Base-by-base conservation (phyloP, 2,329 filamentous ascomycete genomes). In the Furcasterigmium sp. region DNA sequence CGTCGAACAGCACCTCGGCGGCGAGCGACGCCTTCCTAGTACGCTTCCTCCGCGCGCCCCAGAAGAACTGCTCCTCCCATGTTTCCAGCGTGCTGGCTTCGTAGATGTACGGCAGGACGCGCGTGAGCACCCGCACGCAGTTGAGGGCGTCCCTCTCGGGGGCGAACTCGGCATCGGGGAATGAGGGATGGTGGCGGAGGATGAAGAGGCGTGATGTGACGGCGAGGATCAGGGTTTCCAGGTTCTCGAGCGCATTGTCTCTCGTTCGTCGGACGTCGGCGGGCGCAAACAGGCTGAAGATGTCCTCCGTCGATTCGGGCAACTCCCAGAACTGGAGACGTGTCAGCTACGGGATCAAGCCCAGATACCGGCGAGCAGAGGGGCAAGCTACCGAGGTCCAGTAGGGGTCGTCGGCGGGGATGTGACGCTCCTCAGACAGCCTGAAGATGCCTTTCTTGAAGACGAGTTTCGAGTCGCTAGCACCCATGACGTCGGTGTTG, bases 391-490 rank as follows among this genome's bases (percentile, higher is more conserved):
- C 90, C 62, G 88, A 87, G 51, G 86, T 84, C 93, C 93, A 98
- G 70, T 95, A 96, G 15, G 82, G 75, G 69, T 96, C 89, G 66
- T 93, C 85, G 44, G 89, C 82, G 47, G 89, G 77, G 60, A 97
- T 96, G 62, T 87, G 77, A 53, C 84, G 82, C 63, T 95, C 86
- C 64, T 95, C 90, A n/a, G 90, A 93, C 46, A 98, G 81, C 61
- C 87, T 83, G 73, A 97, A 96, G 71, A 97, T 95, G 68, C 91
- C 91, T 69, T 95, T 88, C 70, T 96, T 97, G 78, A 98, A 97
- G 61, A 91, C 89, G 61, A 97, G 83, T 78, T 97, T 97, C 58
- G 91, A 97, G 72, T 97, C 91, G 69, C 91, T 96, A 62, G 91
- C 91, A 67, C 93, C 93, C 93, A 98, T 98, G 44, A 52, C 65